Conservation (phyloP, 768 basidiomycete genomes). For the Mycena galopus region DNA sequence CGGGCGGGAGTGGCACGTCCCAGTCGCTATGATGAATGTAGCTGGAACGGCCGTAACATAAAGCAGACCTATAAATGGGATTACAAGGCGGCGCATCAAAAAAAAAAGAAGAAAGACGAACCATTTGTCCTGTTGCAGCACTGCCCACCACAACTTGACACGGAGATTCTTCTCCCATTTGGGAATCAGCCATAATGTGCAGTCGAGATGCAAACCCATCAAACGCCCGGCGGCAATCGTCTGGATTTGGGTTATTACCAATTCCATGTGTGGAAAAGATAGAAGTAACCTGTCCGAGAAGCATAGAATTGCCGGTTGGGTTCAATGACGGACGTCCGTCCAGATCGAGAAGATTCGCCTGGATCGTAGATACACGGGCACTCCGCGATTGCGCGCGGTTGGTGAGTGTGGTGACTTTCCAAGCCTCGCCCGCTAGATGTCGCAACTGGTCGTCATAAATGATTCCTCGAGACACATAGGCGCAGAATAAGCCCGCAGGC, state of each 20-base stretch:
- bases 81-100: not conserved
- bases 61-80: conserved; percentile 20
- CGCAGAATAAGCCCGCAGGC: conserved; percentile 35
- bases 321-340: conserved; percentile 38
- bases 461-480: conserved; percentile 35
- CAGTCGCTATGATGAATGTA: conserved; percentile 36
- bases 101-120: not conserved
- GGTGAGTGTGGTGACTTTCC: conserved; percentile 37
- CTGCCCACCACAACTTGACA: conserved; percentile 37
- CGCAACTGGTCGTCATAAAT: conserved; percentile 38
- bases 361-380: conserved; percentile 36
- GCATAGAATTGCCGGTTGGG: conserved; percentile 37
- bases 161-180: conserved; percentile 37
- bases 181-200: conserved; percentile 32
- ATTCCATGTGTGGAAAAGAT: not conserved
- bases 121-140: conserved; percentile 38
- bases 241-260: not conserved
- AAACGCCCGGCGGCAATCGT: conserved; percentile 37
- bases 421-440: conserved; percentile 32
- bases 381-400: conserved; percentile 36
- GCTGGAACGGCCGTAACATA: conserved; percentile 35
- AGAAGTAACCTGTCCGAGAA: conserved; percentile 33
- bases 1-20: conserved; percentile 36
- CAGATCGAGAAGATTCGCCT: conserved; percentile 37
- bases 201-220: conserved; percentile 36